Conservation (phyloP, 306 rosid species). For the Lathyrus tuberosus region DNA sequence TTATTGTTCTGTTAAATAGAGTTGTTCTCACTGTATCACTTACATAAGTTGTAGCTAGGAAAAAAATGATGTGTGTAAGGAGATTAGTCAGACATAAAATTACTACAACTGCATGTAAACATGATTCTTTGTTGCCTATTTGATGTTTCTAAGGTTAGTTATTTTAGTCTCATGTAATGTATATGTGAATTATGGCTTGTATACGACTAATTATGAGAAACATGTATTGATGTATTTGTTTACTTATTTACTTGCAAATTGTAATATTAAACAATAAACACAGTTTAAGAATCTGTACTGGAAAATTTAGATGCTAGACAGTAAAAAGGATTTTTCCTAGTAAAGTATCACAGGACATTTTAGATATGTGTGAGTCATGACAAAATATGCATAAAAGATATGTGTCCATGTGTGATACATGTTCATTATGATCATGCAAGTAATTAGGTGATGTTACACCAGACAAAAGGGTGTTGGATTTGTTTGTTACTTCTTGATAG, state of each 20-base stretch:
- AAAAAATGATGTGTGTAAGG: slow-evolving; percentile 39
- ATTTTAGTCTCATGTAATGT: neutral
- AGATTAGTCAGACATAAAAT: slow-evolving; percentile 33
- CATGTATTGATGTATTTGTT: neutral
- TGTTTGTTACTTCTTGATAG: no score
- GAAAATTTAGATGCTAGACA: no score
- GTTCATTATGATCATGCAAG: no score
- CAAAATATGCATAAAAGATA: no score
- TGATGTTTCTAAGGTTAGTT: neutral
- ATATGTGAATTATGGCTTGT: slow-evolving; percentile 30
- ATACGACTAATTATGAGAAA: slow-evolving; percentile 24
- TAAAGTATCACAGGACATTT: no score
- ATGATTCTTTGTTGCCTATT: slow-evolving; percentile 19
- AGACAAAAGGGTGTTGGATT: no score
- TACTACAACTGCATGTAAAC: slow-evolving; percentile 44
- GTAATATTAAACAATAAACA: neutral
- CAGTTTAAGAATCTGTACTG: neutral
- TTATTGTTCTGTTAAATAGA: slow-evolving; percentile 44
- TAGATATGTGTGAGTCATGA: no score
- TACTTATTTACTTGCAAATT: neutral
- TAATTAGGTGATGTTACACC: no score
- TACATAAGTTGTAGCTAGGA: slow-evolving; percentile 43
- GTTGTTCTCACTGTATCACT: slow-evolving; percentile 36
- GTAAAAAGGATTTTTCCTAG: no score
- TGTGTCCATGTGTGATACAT: no score